A percentile compares a stretch with the other conserved stretches of the same genome.
Evolutionary conservation across 192 early-diverging fungal genomes (phyloP).

Genomic region (Backusella mclennaniae): DNA sequence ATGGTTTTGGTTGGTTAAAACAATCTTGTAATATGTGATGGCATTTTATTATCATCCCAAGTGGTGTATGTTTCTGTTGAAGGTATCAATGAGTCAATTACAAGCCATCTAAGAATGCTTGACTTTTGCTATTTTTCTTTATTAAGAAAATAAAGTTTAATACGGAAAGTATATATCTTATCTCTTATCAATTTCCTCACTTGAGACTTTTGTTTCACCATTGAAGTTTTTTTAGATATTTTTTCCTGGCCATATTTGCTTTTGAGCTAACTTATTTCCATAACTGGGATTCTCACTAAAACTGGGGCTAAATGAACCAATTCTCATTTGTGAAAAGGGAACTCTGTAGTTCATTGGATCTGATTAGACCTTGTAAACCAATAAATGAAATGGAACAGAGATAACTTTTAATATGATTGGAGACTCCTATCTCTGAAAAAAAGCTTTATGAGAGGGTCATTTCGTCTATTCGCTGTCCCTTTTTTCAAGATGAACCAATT

Average conservation of each 20-base stretch:
- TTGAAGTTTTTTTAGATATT: background rate
- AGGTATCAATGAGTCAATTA: background rate
- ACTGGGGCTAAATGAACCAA: background rate
- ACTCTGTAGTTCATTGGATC: too few species aligned
- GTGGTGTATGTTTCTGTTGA: background rate
- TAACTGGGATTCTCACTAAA: background rate
- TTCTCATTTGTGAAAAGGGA: background rate
- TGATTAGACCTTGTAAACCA: too few species aligned
- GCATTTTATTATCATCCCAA: background rate
- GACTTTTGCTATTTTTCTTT: background rate
- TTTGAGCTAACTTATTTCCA: background rate
- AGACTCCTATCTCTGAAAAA: too few species aligned
- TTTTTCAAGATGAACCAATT: too few species aligned
- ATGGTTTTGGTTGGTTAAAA: background rate
- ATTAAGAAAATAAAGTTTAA: background rate
- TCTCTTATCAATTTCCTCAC: slow-evolving; percentile 5
- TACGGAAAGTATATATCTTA: background rate
- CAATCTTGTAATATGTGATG: background rate
- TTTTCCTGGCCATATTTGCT: background rate
- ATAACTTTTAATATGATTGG: too few species aligned
- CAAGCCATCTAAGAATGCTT: background rate
- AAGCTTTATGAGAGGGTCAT: too few species aligned
- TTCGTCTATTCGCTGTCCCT: too few species aligned
- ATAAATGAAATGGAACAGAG: too few species aligned
- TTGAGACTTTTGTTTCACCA: background rate